A percentile compares a stretch with the other conserved stretches of the same genome.
Conservation (phyloP, 2,329 filamentous ascomycete genomes). For the Harringtonia lauricola region DNA sequence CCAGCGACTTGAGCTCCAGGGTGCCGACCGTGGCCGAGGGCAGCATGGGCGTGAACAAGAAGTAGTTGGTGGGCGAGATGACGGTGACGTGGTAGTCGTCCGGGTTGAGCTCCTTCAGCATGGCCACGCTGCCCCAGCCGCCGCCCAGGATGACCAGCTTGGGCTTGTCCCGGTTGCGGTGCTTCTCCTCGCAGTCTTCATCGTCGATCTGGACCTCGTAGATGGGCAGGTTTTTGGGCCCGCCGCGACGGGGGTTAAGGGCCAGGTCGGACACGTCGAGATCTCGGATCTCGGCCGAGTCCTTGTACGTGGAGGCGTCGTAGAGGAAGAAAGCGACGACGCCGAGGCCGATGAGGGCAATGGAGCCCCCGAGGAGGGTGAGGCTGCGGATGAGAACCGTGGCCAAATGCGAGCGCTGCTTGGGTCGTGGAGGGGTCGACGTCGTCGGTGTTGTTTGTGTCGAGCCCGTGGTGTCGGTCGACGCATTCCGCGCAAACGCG, state of each 20-base stretch:
- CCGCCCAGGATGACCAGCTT: conserved; percentile 86
- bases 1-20: conserved; percentile 77
- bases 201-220: conserved; percentile 82
- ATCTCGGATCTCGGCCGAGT: conserved; percentile 54
- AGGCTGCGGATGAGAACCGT: conserved; percentile 60
- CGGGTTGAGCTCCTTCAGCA: conserved; percentile 81
- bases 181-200: conserved; percentile 71
- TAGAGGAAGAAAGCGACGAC: conserved; percentile 85
- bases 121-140: conserved; percentile 87
- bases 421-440: conserved; percentile 28
- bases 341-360: conserved; percentile 56
- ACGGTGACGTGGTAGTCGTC: conserved; percentile 95
- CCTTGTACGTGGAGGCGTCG: conserved; percentile 83
- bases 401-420: conserved; percentile 30
- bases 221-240: conserved; percentile 91
- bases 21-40: conserved; percentile 96
- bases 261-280: conserved; percentile 78
- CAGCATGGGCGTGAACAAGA: conserved; percentile 96
- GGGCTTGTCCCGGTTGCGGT: conserved; percentile 72
- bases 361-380: conserved; percentile 63
- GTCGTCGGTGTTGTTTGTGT: background rate
- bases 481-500: no score
- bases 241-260: conserved; percentile 68
- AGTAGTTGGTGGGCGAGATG: conserved; percentile 90
- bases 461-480: background rate